Percentiles rank a stretch among this genome's conserved stretches.
Evolutionary conservation across 257 asterid species (phyloP).

Genomic region (Penstemon davidsonii): DNA sequence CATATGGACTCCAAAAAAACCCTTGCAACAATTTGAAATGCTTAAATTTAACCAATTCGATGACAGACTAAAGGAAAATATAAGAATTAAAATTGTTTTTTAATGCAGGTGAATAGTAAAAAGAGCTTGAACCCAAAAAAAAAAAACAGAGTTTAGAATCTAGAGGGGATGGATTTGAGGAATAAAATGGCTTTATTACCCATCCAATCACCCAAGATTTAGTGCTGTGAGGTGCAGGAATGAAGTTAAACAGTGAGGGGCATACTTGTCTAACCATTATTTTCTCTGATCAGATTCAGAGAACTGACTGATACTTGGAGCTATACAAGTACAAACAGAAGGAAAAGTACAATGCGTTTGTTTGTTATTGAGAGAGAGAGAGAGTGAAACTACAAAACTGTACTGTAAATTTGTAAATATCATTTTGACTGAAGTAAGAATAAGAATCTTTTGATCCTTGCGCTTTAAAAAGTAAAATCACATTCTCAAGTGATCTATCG

Average conservation of each 20-base stretch:
- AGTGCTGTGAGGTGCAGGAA: neutral
- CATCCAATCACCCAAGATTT: neutral
- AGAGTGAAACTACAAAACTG: neutral
- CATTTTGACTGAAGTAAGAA: conserved; percentile 25
- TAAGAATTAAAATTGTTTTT: neutral
- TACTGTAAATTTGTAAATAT: neutral
- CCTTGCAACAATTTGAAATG: neutral
- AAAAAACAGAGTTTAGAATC: neutral
- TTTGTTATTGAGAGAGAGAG: conserved; percentile 2
- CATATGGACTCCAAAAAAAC: neutral
- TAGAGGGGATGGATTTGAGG: neutral
- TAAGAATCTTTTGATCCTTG: conserved; percentile 50
- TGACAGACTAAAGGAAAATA: neutral
- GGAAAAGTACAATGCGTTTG: conserved; percentile 2
- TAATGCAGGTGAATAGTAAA: conserved; percentile 8
- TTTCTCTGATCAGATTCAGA: neutral
- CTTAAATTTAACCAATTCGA: too few relatives aligned
- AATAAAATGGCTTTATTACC: conserved; percentile 12
- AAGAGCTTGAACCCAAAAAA: neutral
- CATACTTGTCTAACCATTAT: neutral
- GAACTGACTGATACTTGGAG: conserved; percentile 20
- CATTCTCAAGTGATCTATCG: conserved; percentile 43
- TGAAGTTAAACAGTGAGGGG: conserved; percentile 8
- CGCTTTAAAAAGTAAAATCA: conserved; percentile 32
- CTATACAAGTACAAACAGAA: neutral